These are phyloP conservation scores for Psilocybe azurescens DNA, from an alignment of 768 basidiomycete genomes.

Conservation along the genomic window DNA sequence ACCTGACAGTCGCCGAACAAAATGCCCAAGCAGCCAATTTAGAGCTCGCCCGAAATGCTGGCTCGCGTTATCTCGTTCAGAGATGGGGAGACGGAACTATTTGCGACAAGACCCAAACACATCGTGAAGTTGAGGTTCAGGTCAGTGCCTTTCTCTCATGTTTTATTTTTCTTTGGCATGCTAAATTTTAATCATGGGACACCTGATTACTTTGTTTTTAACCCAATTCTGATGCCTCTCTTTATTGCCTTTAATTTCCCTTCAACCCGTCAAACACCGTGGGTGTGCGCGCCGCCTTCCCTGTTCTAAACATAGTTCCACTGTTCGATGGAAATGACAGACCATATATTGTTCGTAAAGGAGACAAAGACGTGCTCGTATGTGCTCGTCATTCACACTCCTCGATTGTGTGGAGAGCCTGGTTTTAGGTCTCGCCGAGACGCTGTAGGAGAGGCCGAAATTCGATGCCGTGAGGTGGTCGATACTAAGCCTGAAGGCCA, in stretches of 20 bases:
- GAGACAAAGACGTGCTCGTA: conserved; percentile 95
- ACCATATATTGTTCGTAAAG: conserved; percentile 89
- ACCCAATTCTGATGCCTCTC: conserved; percentile 13
- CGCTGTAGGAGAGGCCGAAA: conserved; percentile 65
- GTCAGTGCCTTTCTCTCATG: conserved; percentile 46
- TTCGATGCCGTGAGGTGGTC: conserved; percentile 83
- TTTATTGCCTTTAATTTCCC: conserved; percentile 18
- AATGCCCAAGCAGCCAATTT: conserved; percentile 70
- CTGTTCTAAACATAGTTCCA: conserved; percentile 69
- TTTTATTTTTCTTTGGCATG: conserved; percentile 14
- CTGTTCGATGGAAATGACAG: conserved; percentile 93
- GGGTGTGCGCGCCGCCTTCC: conserved; percentile 18
- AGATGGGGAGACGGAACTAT: conserved; percentile 89
- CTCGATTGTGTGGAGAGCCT: conserved; percentile 91
- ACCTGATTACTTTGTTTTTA: conserved; percentile 22
- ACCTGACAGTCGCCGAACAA: conserved; percentile 70
- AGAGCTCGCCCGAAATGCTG: conserved; percentile 76
- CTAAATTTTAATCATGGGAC: conserved; percentile 16
- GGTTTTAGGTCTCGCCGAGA: conserved; percentile 85
- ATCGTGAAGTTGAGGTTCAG: conserved; percentile 95
- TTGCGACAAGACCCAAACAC: conserved; percentile 91
- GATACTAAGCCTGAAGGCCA: conserved; percentile 34
- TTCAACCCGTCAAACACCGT: conserved; percentile 20
- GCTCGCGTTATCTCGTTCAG: conserved; percentile 91
- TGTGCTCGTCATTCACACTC: conserved; percentile 92